Conservation (phyloP, 2,329 filamentous ascomycete species). For the Cordyceps cateniannulata region DNA sequence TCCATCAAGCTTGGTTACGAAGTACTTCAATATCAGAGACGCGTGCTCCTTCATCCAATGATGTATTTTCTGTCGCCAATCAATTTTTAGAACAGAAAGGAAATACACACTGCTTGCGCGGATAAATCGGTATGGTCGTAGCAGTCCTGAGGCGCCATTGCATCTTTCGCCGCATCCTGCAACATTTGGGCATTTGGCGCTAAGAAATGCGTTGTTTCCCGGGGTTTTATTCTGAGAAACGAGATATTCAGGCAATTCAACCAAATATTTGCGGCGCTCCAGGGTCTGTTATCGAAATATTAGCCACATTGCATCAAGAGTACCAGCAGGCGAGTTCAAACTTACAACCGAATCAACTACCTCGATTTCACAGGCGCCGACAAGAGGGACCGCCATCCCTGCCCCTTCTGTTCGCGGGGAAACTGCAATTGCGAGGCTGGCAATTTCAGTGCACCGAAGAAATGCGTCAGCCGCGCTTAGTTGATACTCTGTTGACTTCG, state of each 20-base stretch:
- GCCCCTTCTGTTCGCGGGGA: not conserved
- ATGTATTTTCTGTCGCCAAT: slow-evolving; percentile 1
- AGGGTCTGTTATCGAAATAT: not conserved
- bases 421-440: no score
- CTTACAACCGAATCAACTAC: not conserved
- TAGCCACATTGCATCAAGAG: not conserved
- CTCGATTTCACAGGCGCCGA: not conserved
- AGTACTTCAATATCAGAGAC: not conserved
- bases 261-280: not conserved
- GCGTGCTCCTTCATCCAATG: not conserved
- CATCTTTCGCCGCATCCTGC: not conserved
- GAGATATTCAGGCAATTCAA: not conserved
- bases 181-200: not conserved
- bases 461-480: not conserved
- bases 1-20: not conserved
- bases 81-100: not conserved
- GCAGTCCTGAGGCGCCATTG: not conserved
- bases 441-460: not conserved
- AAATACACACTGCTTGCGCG: not conserved
- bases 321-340: not conserved
- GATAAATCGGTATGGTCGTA: not conserved
- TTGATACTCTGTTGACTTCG: not conserved
- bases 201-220: not conserved
- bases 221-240: not conserved
- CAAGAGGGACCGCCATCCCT: no score